Conservation (phyloP, 306 rosid genomes). For the Lathyrus sativus region DNA sequence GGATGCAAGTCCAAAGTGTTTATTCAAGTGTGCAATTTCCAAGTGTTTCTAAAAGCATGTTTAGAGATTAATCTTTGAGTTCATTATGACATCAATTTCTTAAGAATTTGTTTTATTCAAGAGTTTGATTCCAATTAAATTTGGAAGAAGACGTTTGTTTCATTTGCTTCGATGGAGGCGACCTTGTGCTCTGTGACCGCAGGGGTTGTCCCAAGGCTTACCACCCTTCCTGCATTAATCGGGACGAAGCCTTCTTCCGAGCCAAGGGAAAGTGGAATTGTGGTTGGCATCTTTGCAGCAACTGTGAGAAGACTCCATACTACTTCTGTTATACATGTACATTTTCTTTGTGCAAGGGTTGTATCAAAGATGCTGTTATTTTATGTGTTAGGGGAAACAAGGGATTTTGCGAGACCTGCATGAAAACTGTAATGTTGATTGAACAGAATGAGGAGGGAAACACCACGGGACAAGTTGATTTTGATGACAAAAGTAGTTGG, state of each 20-base stretch:
- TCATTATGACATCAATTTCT: too few relatives aligned
- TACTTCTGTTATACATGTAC: slow-evolving; percentile 96
- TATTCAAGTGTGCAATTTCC: too few relatives aligned
- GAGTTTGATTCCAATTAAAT: too few relatives aligned
- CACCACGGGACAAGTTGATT: slow-evolving; percentile 72
- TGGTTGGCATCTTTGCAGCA: slow-evolving; percentile 99
- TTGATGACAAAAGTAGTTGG: slow-evolving; percentile 95
- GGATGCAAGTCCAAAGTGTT: too few relatives aligned
- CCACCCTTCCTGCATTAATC: slow-evolving; percentile 92
- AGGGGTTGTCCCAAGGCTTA: slow-evolving; percentile 99
- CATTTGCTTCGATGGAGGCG: slow-evolving; percentile 99
- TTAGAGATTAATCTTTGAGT: too few relatives aligned
- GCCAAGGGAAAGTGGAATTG: slow-evolving; percentile 99
- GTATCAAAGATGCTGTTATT: slow-evolving; percentile 76
- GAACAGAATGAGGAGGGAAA: slow-evolving; percentile 81
- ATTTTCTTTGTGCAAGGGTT: slow-evolving; percentile 95
- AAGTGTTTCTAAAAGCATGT: too few relatives aligned
- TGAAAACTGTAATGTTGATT: slow-evolving; percentile 83
- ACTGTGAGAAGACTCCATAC: slow-evolving; percentile 83
- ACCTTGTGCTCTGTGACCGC: slow-evolving; percentile 94
- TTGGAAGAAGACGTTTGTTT: slow-evolving; percentile 98
- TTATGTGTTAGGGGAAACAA: slow-evolving; percentile 83
- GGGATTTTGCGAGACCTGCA: slow-evolving; percentile 95
- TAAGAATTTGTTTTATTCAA: too few relatives aligned
- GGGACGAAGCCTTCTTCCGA: slow-evolving; percentile 91